These are phyloP conservation scores for Pezicula rhizophila DNA, from an alignment of 2,329 filamentous ascomycete species.

Conservation along the genomic window DNA sequence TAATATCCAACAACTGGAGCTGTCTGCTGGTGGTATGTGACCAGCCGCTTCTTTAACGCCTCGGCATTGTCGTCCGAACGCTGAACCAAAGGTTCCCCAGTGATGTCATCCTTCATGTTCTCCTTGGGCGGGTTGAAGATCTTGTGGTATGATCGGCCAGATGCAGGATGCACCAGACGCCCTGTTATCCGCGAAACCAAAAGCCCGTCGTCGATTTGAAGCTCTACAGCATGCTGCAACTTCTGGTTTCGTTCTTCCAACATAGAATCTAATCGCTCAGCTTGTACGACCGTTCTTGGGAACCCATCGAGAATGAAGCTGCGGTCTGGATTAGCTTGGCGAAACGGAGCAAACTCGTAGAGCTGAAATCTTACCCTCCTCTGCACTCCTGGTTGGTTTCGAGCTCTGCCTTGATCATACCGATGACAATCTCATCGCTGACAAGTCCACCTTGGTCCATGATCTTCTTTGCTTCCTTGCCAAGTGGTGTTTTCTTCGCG, in stretches of 20 bases:
- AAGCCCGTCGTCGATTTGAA: constrained; percentile 91
- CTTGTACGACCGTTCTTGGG: constrained; percentile 92
- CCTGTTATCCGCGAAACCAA: constrained; percentile 95
- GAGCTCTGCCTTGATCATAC: constrained; percentile 98
- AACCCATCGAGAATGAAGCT: constrained; percentile 99
- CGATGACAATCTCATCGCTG: constrained; percentile 98
- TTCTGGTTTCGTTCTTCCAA: constrained; percentile 70
- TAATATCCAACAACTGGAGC: constrained; percentile 91
- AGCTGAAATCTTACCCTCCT: constrained; percentile 66
- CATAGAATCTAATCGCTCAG: constrained; percentile 92
- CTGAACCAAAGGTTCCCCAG: constrained; percentile 93
- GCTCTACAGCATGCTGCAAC: constrained; percentile 91
- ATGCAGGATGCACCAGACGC: constrained; percentile 90
- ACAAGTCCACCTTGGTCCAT: constrained; percentile 98
- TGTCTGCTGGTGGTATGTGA: constrained; percentile 92
- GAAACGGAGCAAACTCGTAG: neutral
- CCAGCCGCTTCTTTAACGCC: constrained; percentile 88
- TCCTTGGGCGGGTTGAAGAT: constrained; percentile 98
- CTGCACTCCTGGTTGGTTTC: constrained; percentile 92
- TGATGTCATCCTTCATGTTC: constrained; percentile 91
- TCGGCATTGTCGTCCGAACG: constrained; percentile 96
- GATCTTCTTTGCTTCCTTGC: constrained; percentile 98
- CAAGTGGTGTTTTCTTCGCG: constrained; percentile 91
- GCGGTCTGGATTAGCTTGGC: constrained; percentile 13
- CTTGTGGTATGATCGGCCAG: constrained; percentile 94